These are phyloP conservation scores for Adansonia gregorii DNA, from an alignment of 441 rosid genomes.

Conservation along the genomic window DNA sequence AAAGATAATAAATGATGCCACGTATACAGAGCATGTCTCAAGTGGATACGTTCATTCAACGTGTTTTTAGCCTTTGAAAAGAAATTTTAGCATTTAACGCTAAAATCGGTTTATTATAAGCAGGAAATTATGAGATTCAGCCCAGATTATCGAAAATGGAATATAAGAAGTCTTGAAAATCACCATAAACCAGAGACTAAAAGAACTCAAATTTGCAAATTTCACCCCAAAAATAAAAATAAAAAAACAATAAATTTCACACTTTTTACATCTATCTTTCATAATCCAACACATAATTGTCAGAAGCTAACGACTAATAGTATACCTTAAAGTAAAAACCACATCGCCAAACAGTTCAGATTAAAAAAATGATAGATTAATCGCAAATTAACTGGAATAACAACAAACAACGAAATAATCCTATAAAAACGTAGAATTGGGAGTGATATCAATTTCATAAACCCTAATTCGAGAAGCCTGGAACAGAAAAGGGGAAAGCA, in stretches of 20 bases:
- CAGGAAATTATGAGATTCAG: not conserved
- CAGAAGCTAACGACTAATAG: not conserved
- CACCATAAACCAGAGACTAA: not conserved
- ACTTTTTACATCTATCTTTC: not conserved
- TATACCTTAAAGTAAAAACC: not conserved
- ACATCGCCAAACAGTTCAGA: not conserved
- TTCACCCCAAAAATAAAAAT: too few relatives aligned
- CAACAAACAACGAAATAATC: not conserved
- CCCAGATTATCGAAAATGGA: not conserved
- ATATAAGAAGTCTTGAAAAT: not conserved
- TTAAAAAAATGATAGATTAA: not conserved
- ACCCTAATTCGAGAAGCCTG: conserved; percentile 40
- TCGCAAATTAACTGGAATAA: not conserved
- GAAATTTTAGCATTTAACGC: not conserved
- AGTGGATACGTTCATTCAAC: not conserved
- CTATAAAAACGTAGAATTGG: not conserved
- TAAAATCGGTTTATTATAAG: not conserved
- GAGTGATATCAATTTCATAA: conserved; percentile 14
- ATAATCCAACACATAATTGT: not conserved
- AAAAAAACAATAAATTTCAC: not conserved
- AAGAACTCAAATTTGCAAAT: not conserved
- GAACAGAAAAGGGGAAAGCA: not conserved
- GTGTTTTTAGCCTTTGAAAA: not conserved
- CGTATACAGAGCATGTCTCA: not conserved
- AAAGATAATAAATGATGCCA: not conserved